Evolutionary conservation across 1,284 basidiomycete species (phyloP).

Genomic region (Naganishia albida): DNA sequence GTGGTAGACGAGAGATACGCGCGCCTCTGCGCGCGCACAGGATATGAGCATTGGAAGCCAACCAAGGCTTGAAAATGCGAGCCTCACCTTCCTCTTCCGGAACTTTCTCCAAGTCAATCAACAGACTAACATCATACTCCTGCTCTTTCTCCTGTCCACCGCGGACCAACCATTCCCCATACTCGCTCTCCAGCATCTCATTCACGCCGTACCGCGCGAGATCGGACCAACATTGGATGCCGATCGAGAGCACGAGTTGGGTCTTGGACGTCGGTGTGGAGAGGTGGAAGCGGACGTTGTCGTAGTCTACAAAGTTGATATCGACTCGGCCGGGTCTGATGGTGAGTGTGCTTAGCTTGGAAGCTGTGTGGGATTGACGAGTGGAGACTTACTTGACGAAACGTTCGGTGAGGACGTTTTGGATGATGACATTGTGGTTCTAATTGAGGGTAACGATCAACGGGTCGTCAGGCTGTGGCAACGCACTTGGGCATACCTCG

Average conservation of each 20-base stretch:
- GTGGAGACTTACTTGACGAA: constrained; percentile 68
- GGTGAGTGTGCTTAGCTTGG: constrained; percentile 12
- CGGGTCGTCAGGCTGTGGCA: constrained; percentile 23
- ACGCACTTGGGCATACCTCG: constrained; percentile 58
- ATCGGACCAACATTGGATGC: constrained; percentile 95
- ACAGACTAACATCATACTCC: constrained; percentile 85
- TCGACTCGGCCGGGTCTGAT: constrained; percentile 83
- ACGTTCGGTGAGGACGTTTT: constrained; percentile 87
- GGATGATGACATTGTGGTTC: constrained; percentile 90
- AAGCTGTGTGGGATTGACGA: not conserved
- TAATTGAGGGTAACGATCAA: constrained; percentile 52
- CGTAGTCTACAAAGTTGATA: constrained; percentile 96
- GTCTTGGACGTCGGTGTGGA: constrained; percentile 80
- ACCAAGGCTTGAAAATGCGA: constrained; percentile 13
- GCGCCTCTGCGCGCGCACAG: constrained; percentile 62
- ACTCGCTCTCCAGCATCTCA: constrained; percentile 79
- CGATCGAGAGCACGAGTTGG: constrained; percentile 85
- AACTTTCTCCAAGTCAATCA: constrained; percentile 81
- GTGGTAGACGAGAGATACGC: constrained; percentile 75
- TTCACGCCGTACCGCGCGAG: constrained; percentile 83
- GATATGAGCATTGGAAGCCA: constrained; percentile 23
- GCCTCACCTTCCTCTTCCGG: constrained; percentile 75
- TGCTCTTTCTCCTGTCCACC: constrained; percentile 61
- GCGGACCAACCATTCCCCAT: constrained; percentile 63
- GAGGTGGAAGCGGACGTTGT: constrained; percentile 92